Evolutionary conservation across 345 rosid genomes (phyloP).

Genomic region (Rhodomyrtus tomentosa): DNA sequence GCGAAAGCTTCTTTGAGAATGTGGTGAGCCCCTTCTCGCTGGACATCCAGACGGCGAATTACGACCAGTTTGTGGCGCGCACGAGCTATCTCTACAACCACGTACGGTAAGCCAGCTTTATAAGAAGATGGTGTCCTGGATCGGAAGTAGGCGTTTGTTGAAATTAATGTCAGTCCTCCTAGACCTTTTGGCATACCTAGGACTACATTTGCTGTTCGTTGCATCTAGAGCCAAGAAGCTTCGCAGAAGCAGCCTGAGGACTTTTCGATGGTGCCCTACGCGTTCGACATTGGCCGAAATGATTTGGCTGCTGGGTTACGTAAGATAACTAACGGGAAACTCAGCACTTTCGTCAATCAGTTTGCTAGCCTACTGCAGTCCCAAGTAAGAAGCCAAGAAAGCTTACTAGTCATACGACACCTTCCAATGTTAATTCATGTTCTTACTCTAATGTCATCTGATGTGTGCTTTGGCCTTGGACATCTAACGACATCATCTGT

Average conservation of each 20-base stretch:
- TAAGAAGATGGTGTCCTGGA: not conserved
- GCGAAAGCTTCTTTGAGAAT: slow-evolving; percentile 54
- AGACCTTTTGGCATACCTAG: not conserved
- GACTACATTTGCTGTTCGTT: not conserved
- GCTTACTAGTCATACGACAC: not conserved
- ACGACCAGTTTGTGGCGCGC: slow-evolving; percentile 57
- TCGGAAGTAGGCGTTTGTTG: not conserved
- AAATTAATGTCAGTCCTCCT: not conserved
- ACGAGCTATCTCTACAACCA: slow-evolving; percentile 25
- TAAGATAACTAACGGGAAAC: slow-evolving; percentile 38
- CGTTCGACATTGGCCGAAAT: slow-evolving; percentile 85
- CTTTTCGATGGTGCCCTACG: slow-evolving; percentile 61
- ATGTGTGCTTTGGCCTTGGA: not conserved
- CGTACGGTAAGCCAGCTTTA: not conserved
- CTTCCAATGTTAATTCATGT: not conserved
- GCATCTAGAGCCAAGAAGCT: not conserved
- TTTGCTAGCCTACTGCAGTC: slow-evolving; percentile 68
- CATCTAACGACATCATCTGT: slow-evolving; percentile 27
- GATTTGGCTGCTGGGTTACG: slow-evolving; percentile 74
- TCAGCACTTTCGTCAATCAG: slow-evolving; percentile 43
- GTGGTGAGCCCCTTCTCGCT: slow-evolving; percentile 81
- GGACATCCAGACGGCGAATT: slow-evolving; percentile 70
- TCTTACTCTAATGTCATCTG: not conserved
- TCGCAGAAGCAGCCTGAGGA: slow-evolving; percentile 34
- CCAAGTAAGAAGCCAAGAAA: slow-evolving; percentile 25